Conservation (phyloP, 2,329 filamentous ascomycete species). For the Fusarium marasasianum region DNA sequence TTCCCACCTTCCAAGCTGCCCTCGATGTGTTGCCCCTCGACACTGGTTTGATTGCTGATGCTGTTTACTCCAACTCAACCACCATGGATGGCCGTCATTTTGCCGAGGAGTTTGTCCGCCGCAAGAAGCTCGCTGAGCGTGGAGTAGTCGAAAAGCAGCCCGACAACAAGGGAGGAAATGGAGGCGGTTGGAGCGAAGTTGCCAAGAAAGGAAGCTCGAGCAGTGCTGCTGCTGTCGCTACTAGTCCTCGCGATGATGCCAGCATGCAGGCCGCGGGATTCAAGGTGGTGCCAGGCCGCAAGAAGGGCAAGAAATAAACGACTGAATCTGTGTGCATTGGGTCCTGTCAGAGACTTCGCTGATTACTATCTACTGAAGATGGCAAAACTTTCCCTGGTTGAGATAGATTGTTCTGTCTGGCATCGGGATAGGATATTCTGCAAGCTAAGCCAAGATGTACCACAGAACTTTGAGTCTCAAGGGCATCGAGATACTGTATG, state of each 20-base stretch:
- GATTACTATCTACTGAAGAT: neutral
- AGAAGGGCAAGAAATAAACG: conserved; percentile 83
- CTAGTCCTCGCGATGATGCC: conserved; percentile 55
- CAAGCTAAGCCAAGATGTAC: neutral
- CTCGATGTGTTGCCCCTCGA: conserved; percentile 82
- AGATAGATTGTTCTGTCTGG: neutral
- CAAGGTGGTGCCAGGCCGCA: conserved; percentile 90
- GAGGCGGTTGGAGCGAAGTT: conserved; percentile 92
- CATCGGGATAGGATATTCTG: neutral
- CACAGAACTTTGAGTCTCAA: neutral
- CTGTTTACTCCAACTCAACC: conserved; percentile 85
- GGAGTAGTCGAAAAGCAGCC: conserved; percentile 81
- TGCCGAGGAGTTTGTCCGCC: conserved; percentile 91
- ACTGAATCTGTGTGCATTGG: conserved; percentile 12
- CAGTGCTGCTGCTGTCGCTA: conserved; percentile 27
- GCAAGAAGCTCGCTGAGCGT: conserved; percentile 92
- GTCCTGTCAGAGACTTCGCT: conserved; percentile 9
- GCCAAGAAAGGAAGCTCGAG: conserved; percentile 83
- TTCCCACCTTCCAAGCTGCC: conserved; percentile 81
- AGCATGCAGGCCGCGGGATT: conserved; percentile 69
- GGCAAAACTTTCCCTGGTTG: neutral
- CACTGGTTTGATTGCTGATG: conserved; percentile 84
- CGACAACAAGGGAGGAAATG: conserved; percentile 58
- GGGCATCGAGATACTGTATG: neutral
- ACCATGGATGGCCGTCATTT: conserved; percentile 95